Evolutionary conservation across 2,329 filamentous ascomycete species (phyloP), one percentile per base, ranked within the genome.

Genomic region (Colletotrichum zoysiae): DNA sequence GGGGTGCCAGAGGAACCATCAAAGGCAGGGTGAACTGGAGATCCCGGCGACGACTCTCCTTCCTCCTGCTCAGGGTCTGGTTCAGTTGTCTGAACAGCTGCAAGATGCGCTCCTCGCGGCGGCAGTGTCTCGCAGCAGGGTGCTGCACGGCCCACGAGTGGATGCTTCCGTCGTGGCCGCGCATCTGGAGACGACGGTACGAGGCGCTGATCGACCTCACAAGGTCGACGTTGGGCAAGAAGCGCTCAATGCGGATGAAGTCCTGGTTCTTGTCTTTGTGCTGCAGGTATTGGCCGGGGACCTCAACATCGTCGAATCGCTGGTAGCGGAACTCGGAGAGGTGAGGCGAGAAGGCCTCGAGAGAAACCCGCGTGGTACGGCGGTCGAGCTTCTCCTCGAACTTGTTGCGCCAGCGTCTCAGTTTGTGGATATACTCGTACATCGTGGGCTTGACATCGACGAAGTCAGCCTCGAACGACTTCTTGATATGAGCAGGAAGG

Each of bases 231-330:
- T 96, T 93, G 12, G 97, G 95, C 77, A 99, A 84, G 89, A 99
- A 99, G 33, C 95, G 92, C 81, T 99, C 97, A 75, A 99, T 98
- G 57, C 95, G 92, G 75, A 99, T 92, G 79, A 99, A 99, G 81
- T 99, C 96, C 77, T 97, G 95, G 81, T 99, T 99, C 88, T 98
- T 99, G 78, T 99, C 97, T 81, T 96, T 97, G 84, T 98, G 96
- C 79, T 97, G 92, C 74, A 98, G 85, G 81, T 99, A 99, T 80
- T 99, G 96, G 0, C 96, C 96, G 3, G 97, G 97, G 46, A 99
- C 91, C 82, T 99, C 96, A 16, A 99, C 95, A 77, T 99, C 97
- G 78, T 99, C 96, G 76, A 99, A 98, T 81, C 98, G 98, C 80
- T 96, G 92, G 86, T 97, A 99, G 50, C 94, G 89, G 86, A 99